These are phyloP conservation scores for Fusarium abutilonis DNA, from an alignment of 2,329 filamentous ascomycete genomes.

Conservation along the genomic window DNA sequence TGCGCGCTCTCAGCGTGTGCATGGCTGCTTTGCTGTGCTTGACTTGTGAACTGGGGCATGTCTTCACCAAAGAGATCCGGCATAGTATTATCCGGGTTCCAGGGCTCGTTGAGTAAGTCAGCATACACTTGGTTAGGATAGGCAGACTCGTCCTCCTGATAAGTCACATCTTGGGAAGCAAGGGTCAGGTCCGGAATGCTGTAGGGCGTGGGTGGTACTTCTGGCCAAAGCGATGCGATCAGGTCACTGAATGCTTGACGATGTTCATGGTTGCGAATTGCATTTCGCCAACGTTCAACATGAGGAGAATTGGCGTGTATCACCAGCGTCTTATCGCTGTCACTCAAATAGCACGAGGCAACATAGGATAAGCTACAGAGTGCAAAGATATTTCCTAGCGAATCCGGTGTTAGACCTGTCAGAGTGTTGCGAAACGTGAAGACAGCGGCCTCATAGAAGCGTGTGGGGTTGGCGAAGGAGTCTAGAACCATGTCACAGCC, in stretches of 20 bases:
- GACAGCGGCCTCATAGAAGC: background rate
- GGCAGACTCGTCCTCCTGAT: too few species aligned
- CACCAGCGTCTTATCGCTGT: too few species aligned
- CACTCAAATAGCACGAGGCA: rapidly evolving
- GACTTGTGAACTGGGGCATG: too few species aligned
- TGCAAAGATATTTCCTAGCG: background rate
- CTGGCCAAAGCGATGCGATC: rapidly evolving
- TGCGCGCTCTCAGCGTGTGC: background rate
- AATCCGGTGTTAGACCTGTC: rapidly evolving
- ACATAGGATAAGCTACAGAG: background rate
- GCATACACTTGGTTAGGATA: too few species aligned
- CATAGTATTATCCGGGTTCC: too few species aligned
- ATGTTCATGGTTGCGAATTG: background rate
- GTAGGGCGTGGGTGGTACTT: background rate
- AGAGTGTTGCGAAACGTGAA: background rate
- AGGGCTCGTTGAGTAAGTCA: too few species aligned
- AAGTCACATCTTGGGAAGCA: too few species aligned
- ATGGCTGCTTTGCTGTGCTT: too few species aligned
- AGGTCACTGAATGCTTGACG: background rate
- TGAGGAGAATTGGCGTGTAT: background rate
- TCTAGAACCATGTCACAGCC: background rate
- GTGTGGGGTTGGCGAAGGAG: background rate
- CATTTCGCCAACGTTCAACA: background rate
- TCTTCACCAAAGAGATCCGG: too few species aligned
- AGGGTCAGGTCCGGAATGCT: too few species aligned